Percentiles rank a stretch among this genome's conserved stretches.
Conservation (phyloP, 2,329 filamentous ascomycete genomes). For the Hymenotorrendiella dingleyae region DNA sequence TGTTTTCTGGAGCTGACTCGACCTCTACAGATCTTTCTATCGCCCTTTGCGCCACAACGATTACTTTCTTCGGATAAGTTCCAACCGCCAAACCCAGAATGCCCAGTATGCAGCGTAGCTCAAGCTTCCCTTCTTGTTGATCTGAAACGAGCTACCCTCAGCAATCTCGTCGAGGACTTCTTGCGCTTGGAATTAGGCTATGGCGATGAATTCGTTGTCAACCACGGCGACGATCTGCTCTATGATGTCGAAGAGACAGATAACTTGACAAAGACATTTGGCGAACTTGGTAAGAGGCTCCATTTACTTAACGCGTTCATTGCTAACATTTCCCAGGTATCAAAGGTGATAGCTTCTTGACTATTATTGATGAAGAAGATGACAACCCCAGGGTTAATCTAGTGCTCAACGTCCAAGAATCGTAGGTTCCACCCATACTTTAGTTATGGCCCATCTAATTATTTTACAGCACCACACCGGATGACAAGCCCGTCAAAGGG, state of each 20-base stretch:
- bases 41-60: conserved; percentile 54
- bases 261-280: conserved; percentile 73
- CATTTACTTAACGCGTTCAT: conserved; percentile 3
- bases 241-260: conserved; percentile 89
- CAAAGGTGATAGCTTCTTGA: conserved; percentile 68
- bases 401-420: conserved; percentile 61
- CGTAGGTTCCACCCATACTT: conserved; percentile 39
- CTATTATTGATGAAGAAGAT: conserved; percentile 76
- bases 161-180: conserved; percentile 71
- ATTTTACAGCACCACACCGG: conserved; percentile 25
- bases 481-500: conserved; percentile 49
- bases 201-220: conserved; percentile 73
- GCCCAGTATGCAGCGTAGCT: conserved; percentile 74
- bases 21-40: conserved; percentile 63
- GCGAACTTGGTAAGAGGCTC: conserved; percentile 56
- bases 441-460: conserved; percentile 6
- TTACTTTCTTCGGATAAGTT: conserved; percentile 53
- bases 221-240: conserved; percentile 67
- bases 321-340: conserved; percentile 46
- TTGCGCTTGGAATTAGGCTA: conserved; percentile 68
- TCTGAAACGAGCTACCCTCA: conserved; percentile 64
- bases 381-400: conserved; percentile 72
- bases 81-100: conserved; percentile 68
- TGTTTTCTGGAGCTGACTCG: too few relatives aligned
- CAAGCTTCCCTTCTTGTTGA: conserved; percentile 65